Percentiles rank a stretch among this genome's conserved stretches.
Conservation (phyloP, 75 land plant species). For the Cupressus sempervirens region DNA sequence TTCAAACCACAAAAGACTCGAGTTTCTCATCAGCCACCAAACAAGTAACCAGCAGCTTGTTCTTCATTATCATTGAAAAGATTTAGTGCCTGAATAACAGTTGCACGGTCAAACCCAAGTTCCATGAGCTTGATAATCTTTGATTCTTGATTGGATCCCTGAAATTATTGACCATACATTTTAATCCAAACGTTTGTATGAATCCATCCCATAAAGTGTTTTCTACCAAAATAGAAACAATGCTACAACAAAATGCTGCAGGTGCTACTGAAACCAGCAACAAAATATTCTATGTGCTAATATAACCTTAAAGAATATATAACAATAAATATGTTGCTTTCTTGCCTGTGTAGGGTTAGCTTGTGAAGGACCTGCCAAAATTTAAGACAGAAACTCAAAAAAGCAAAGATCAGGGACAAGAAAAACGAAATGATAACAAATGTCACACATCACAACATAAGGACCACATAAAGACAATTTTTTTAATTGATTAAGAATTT, state of each 20-base stretch:
- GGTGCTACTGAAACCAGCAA: background rate
- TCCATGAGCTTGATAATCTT: conserved; percentile 78
- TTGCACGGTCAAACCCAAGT: conserved; percentile 72
- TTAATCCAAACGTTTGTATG: background rate
- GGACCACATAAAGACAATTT: background rate
- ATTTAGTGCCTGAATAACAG: conserved; percentile 72
- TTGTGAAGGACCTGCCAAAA: conserved; percentile 9
- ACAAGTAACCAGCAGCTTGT: conserved; percentile 85
- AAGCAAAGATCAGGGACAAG: background rate
- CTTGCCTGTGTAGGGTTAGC: background rate
- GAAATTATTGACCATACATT: conserved; percentile 6
- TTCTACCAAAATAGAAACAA: background rate
- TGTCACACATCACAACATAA: background rate
- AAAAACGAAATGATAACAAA: background rate
- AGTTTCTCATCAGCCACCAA: conserved; percentile 61
- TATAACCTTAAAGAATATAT: background rate
- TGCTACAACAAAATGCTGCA: background rate
- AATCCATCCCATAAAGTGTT: background rate
- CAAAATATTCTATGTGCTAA: background rate
- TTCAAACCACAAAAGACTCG: background rate
- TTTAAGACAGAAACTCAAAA: background rate
- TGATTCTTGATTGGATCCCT: conserved; percentile 61
- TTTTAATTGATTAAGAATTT: background rate
- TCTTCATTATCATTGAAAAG: conserved; percentile 90
- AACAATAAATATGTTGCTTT: background rate